Evolutionary conservation across 2,329 filamentous ascomycete species (phyloP).

Genomic region (Aspergillus cejpii): DNA sequence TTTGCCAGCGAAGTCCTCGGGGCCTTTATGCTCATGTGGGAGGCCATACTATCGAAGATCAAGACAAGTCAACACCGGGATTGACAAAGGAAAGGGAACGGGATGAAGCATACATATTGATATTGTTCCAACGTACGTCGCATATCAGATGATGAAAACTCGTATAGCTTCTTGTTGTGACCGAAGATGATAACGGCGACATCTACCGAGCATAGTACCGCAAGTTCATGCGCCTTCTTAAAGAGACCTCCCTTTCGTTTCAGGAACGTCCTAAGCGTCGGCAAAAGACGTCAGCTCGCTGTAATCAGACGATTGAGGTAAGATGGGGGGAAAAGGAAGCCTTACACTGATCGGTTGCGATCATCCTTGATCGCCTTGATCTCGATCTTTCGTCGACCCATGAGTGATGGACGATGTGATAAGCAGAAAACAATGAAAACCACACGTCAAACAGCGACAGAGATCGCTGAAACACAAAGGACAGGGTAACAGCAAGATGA

Average conservation of each 20-base stretch:
- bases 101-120: slow-evolving; percentile 66
- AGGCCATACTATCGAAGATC: slow-evolving; percentile 66
- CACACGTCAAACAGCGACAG: slow-evolving; percentile 10
- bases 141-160: slow-evolving; percentile 94
- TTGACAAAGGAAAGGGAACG: slow-evolving; percentile 2
- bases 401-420: slow-evolving; percentile 36
- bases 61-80: slow-evolving; percentile 11
- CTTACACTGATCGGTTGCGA: slow-evolving; percentile 94
- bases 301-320: not conserved
- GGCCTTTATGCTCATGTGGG: slow-evolving; percentile 93
- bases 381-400: slow-evolving; percentile 99
- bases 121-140: slow-evolving; percentile 81
- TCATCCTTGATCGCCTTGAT: slow-evolving; percentile 99
- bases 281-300: slow-evolving; percentile 4
- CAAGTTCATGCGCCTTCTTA: slow-evolving; percentile 98
- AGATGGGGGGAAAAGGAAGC: slow-evolving; percentile 15
- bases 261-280: slow-evolving; percentile 69
- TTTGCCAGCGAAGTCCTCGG: slow-evolving; percentile 80
- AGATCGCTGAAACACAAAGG: slow-evolving; percentile 8
- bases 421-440: not conserved
- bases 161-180: slow-evolving; percentile 97
- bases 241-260: slow-evolving; percentile 98
- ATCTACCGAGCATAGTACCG: slow-evolving; percentile 95
- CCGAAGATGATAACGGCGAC: slow-evolving; percentile 98
- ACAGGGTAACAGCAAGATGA: slow-evolving; percentile 4